Percentiles rank a stretch among this genome's conserved stretches.
These are phyloP conservation scores for Rhypophila decipiens DNA, from an alignment of 495 filamentous ascomycete species.

Conservation along the genomic window DNA sequence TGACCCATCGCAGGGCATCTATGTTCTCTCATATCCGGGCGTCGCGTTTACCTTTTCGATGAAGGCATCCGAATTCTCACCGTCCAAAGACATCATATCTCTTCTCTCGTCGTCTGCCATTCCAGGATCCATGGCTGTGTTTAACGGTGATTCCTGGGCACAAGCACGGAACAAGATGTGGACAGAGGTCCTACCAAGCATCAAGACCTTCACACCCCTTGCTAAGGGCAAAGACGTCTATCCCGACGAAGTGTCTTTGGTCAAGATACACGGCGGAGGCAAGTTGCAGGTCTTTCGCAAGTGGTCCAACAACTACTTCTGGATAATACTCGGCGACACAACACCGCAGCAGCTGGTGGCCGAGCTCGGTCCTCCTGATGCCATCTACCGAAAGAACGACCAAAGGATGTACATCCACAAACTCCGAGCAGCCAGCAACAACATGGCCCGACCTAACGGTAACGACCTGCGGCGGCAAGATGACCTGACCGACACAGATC, in stretches of 20 bases:
- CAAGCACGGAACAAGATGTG: conserved; percentile 70
- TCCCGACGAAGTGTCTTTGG: conserved; percentile 76
- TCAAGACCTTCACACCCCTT: conserved; percentile 42
- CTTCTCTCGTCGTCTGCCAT: conserved; percentile 74
- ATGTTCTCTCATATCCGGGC: conserved; percentile 88
- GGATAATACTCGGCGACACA: conserved; percentile 70
- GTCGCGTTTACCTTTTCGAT: conserved; percentile 88
- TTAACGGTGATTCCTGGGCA: conserved; percentile 82
- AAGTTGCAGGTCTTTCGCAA: conserved; percentile 67
- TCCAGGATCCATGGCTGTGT: conserved; percentile 76
- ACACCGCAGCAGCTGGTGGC: conserved; percentile 84
- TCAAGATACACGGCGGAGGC: conserved; percentile 67
- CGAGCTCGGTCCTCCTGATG: conserved; percentile 89
- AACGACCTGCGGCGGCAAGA: conserved; percentile 45
- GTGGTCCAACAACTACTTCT: conserved; percentile 49
- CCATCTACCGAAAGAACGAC: conserved; percentile 90
- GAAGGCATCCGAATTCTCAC: conserved; percentile 66
- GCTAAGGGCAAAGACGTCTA: conserved; percentile 56
- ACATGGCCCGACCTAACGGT: conserved; percentile 40
- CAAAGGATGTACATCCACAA: conserved; percentile 86
- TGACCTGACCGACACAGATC: conserved; percentile 72
- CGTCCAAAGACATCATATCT: conserved; percentile 77
- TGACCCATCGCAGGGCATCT: conserved; percentile 42
- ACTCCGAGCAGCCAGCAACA: conserved; percentile 41
- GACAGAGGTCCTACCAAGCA: conserved; percentile 61